Conservation (phyloP, 306 rosid species). For the Herpetospermum pedunculosum region DNA sequence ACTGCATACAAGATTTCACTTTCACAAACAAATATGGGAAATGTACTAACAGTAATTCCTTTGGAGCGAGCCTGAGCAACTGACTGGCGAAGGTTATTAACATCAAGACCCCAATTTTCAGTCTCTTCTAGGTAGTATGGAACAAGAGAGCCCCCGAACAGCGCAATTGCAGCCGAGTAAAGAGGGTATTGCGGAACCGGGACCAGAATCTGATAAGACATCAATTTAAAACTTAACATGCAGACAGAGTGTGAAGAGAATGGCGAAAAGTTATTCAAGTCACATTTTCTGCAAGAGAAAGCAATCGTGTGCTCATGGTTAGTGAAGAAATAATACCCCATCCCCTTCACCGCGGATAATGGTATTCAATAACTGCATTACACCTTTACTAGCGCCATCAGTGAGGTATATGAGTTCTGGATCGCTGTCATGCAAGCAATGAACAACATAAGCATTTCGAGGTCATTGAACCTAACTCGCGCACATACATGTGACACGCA, state of each 20-base stretch:
- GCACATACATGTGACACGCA: neutral
- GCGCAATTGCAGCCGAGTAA: slow-evolving; percentile 84
- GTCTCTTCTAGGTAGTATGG: slow-evolving; percentile 98
- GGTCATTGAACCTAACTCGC: neutral
- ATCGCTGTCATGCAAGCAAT: slow-evolving; percentile 49
- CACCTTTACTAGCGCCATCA: slow-evolving; percentile 98
- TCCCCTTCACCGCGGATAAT: slow-evolving; percentile 66
- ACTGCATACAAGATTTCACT: neutral
- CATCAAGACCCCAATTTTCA: slow-evolving; percentile 95
- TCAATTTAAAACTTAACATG: slow-evolving; percentile 1
- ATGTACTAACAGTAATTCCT: slow-evolving; percentile 63
- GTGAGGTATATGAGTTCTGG: slow-evolving; percentile 94
- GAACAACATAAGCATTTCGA: neutral
- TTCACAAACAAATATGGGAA: slow-evolving; percentile 11
- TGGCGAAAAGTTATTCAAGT: neutral
- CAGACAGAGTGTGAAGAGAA: slow-evolving; percentile 12
- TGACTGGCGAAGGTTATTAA: slow-evolving; percentile 55
- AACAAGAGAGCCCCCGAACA: slow-evolving; percentile 87
- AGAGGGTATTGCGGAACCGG: slow-evolving; percentile 99
- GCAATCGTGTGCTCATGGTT: neutral
- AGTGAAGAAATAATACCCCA: slow-evolving; percentile 60
- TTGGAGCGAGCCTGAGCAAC: slow-evolving; percentile 62
- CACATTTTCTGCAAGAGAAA: neutral
- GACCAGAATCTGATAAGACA: slow-evolving; percentile 65
- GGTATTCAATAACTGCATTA: slow-evolving; percentile 86